Percentiles rank a stretch among this genome's conserved stretches.
These are phyloP conservation scores for Solanum infundibuliforme DNA, from an alignment of 257 asterid species.

Conservation along the genomic window DNA sequence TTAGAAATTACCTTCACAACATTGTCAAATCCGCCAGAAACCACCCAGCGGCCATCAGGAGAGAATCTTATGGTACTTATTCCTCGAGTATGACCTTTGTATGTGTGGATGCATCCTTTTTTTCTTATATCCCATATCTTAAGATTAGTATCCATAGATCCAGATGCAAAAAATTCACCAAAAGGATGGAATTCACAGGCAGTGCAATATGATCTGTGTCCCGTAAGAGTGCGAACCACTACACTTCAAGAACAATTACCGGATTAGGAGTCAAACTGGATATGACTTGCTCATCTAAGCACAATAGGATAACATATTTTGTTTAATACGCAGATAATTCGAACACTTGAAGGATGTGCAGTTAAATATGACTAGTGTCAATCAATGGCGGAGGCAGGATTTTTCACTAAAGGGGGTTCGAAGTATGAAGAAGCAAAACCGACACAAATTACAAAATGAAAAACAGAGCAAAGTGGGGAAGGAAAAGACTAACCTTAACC, in stretches of 20 bases:
- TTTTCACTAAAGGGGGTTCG: neutral
- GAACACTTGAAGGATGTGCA: neutral
- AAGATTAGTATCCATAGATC: slow-evolving; percentile 96
- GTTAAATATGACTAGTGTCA: neutral
- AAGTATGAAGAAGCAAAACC: neutral
- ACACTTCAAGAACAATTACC: slow-evolving; percentile 39
- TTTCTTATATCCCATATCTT: slow-evolving; percentile 98
- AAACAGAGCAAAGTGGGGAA: neutral
- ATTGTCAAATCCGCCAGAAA: slow-evolving; percentile 96
- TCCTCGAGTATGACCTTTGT: slow-evolving; percentile 97
- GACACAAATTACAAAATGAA: neutral
- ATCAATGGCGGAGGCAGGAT: neutral
- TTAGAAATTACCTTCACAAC: slow-evolving; percentile 65
- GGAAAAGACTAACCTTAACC: neutral
- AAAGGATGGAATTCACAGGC: slow-evolving; percentile 97
- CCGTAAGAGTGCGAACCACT: slow-evolving; percentile 96
- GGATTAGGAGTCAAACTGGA: slow-evolving; percentile 20
- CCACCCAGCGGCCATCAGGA: slow-evolving; percentile 99
- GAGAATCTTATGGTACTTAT: slow-evolving; percentile 82
- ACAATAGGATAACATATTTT: neutral
- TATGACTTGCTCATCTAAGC: neutral
- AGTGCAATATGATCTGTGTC: slow-evolving; percentile 97
- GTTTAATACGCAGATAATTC: neutral
- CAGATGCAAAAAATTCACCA: slow-evolving; percentile 98
- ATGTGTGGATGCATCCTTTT: slow-evolving; percentile 96